Evolutionary conservation across 2,329 filamentous ascomycete genomes (phyloP), one percentile per base, ranked within the genome.

Genomic region (Hortaea sp.): DNA sequence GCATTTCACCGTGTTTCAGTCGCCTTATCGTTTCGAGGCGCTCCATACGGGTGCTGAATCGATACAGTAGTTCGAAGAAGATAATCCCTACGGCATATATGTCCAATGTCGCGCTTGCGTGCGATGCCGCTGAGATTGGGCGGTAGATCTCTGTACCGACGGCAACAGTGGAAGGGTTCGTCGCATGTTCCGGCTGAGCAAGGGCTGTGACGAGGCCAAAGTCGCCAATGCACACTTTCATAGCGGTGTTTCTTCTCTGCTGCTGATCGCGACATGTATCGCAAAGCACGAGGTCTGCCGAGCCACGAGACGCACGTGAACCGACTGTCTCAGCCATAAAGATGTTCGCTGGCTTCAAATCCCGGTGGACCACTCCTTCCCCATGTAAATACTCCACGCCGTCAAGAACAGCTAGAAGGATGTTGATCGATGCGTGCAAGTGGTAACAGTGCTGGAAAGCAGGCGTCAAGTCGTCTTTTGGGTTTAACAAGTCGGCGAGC

Each of bases 341-440:
- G 29, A 85, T 76, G 53, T 85, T 85, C 3, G 75, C 77, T 0
- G 81, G 81, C 55, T 85, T 85, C 20, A 85, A 67, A 56, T 85
- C 81, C 7, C 81, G 76, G 55, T 85, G 81, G 0, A 83, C 72
- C 41, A 84, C 75, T 5, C 71, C 70, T 48, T 78, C 70, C 0
- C 68, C 64, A 54, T 85, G 81, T 1, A 84, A 69, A 54, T 85
- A 84, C 47, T 80, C 72, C 3, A 84, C 73, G 1, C 81, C 81
- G 6, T 79, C 74, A 1, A 83, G 63, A 29, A 84, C 75, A 1
- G 72, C 72, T 9, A 75, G 62, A n/a, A 84, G 66, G 1, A 85
- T 65, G 30, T 69, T 68, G 2, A 82, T 57, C 0, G 79, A 76
- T 0, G 78, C 71, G 30, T 73, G 59, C 1, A 77, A 56, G 55